Evolutionary conservation across 2,329 filamentous ascomycete species (phyloP), one percentile per base, ranked within the genome.

Genomic region (Phyllosticta paracitricarpa): DNA sequence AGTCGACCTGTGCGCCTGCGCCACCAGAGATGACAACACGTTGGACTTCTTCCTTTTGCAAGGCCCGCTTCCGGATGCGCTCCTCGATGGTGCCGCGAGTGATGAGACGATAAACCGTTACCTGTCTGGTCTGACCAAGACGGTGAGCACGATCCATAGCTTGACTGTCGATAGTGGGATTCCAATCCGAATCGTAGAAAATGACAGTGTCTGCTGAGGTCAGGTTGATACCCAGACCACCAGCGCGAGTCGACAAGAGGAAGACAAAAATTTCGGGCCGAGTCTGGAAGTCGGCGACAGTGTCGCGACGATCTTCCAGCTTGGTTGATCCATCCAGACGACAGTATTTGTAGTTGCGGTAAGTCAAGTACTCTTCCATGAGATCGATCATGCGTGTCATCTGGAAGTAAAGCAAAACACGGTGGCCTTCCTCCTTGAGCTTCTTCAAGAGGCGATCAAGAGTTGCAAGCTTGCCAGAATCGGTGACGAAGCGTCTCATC

Each of bases 341-440:
- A 70, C 93, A 95, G 77, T 97, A 99, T 76, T 96, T 97, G 86
- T 96, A 97, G 77, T 97, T 97, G 73, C 94, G 90, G 78, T 97
- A 97, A 0, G 94, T 97, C 63, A 99, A 81, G 69, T 97, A 99
- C 76, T 99, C 94, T 74, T 99, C 94, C 89, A 97, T 97, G 63
- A 99, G 80, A 73, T 99, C 93, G 71, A 99, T 97, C 94, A 99
- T 99, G 71, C 90, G 89, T 3, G 94, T 99, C 94, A 99, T 99
- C 80, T 99, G 94, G 89, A 99, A 99, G 81, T 99, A 99, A 22
- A 99, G 80, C 59, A 99, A 81, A 24, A 99, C 94, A 70, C 94
- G 91, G 68, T 99, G 94, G 40, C 89, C 89, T 65, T 89, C 89
- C 64, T 91, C 88, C 81, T 97, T 99, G 69, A 99, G 86, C 73